These are phyloP conservation scores for Hyphodiscus hymeniophilus DNA, from an alignment of 495 filamentous ascomycete species.

Conservation along the genomic window DNA sequence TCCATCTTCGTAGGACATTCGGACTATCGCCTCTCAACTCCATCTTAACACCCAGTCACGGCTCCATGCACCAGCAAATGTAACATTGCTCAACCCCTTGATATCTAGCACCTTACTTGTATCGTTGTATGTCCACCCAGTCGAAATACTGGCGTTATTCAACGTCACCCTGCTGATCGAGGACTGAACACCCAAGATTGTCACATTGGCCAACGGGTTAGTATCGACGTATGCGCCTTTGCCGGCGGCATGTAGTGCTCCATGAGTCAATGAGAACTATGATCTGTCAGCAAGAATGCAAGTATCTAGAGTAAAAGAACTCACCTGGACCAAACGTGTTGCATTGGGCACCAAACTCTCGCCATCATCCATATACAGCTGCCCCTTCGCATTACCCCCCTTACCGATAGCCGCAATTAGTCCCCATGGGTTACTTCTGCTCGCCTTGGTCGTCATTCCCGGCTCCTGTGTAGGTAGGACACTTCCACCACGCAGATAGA, in stretches of 20 bases:
- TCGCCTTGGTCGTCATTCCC: constrained; percentile 58
- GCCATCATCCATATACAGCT: constrained; percentile 79
- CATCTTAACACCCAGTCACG: constrained; percentile 51
- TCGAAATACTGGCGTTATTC: constrained; percentile 25
- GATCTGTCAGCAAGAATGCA: constrained; percentile 7
- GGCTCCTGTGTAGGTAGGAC: constrained; percentile 65
- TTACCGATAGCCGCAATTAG: constrained; percentile 53
- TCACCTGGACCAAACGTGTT: constrained; percentile 48
- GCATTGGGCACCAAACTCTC: constrained; percentile 49
- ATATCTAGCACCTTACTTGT: constrained; percentile 40
- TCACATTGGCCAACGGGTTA: constrained; percentile 57
- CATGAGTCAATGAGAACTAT: constrained; percentile 42
- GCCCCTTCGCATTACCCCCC: constrained; percentile 51
- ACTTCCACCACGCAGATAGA: constrained; percentile 64
- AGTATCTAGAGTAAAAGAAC: constrained; percentile 10
- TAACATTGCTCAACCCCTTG: constrained; percentile 40
- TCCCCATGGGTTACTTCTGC: constrained; percentile 60
- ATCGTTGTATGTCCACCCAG: constrained; percentile 40
- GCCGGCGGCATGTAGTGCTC: constrained; percentile 36
- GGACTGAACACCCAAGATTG: constrained; percentile 50
- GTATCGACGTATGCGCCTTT: constrained; percentile 49
- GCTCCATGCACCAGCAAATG: constrained; percentile 45
- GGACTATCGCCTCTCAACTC: constrained; percentile 22
- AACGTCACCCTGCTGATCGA: constrained; percentile 8
- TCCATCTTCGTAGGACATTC: too few relatives aligned